Evolutionary conservation across 345 rosid species (phyloP).

Genomic region (Syzygium aqueum): DNA sequence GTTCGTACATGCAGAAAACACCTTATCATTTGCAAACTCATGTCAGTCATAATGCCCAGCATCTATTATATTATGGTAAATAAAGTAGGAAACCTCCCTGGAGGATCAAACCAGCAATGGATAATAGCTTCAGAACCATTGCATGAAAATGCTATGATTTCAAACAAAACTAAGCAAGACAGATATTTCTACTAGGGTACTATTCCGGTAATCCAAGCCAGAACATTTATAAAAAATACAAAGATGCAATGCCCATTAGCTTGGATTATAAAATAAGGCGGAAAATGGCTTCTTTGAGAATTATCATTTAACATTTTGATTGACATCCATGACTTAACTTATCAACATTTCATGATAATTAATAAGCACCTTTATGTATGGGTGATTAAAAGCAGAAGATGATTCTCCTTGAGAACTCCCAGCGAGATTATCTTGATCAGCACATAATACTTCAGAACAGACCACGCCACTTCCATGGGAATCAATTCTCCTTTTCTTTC

Average conservation of each 20-base stretch:
- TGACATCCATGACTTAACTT: not conserved
- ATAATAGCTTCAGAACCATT: not conserved
- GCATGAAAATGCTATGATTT: not conserved
- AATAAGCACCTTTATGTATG: constrained; percentile 10
- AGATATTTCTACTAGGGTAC: not conserved
- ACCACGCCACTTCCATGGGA: constrained; percentile 4
- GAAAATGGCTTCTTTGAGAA: not conserved
- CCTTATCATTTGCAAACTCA: not conserved
- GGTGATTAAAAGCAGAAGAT: constrained; percentile 1
- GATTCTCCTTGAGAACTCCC: not conserved
- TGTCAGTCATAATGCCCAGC: not conserved
- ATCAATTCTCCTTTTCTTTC: constrained; percentile 7
- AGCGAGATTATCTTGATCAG: not conserved
- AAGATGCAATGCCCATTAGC: not conserved
- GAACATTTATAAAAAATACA: not conserved
- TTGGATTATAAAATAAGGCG: not conserved
- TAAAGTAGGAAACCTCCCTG: not conserved
- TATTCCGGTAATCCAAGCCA: not conserved
- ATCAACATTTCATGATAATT: not conserved
- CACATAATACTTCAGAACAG: not conserved
- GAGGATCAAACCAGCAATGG: not conserved
- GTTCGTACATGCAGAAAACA: not conserved
- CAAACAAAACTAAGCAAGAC: not conserved
- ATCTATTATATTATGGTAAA: not conserved
- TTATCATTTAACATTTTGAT: no score